Evolutionary conservation across 345 rosid species (phyloP).

Genomic region (Acer yangbiense): DNA sequence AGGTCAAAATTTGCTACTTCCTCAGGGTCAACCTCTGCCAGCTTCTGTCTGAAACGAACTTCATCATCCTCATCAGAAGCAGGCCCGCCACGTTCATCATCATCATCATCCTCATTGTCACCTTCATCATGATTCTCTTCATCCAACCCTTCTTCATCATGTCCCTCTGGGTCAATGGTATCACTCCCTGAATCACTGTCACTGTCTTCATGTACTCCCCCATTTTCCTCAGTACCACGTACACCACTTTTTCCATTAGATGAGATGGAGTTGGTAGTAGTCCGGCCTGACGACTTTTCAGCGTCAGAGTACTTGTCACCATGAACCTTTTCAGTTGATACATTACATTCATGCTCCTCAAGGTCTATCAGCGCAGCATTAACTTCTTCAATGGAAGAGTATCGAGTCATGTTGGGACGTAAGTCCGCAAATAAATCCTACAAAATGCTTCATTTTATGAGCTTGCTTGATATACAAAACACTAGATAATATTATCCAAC

Average conservation of each 20-base stretch:
- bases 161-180: constrained; percentile 68
- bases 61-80: constrained; percentile 90
- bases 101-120: constrained; percentile 73
- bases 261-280: constrained; percentile 41
- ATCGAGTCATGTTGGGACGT: constrained; percentile 86
- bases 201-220: constrained; percentile 65
- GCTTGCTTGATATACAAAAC: not conserved
- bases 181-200: constrained; percentile 91
- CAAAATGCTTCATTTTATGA: constrained; percentile 29
- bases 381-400: constrained; percentile 76
- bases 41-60: constrained; percentile 85
- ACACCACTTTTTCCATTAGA: constrained; percentile 46
- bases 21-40: constrained; percentile 74
- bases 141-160: constrained; percentile 78
- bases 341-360: constrained; percentile 73
- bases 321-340: constrained; percentile 56
- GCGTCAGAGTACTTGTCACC: constrained; percentile 63
- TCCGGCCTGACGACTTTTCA: constrained; percentile 57
- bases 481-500: constrained; percentile 4
- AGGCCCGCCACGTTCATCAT: constrained; percentile 67
- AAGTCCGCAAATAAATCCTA: constrained; percentile 95
- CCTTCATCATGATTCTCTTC: constrained; percentile 76
- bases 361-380: constrained; percentile 75
- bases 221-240: constrained; percentile 70
- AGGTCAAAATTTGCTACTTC: constrained; percentile 82